These are phyloP conservation scores for Septoria petroselini DNA, from an alignment of 2,329 filamentous ascomycete genomes.

Conservation along the genomic window DNA sequence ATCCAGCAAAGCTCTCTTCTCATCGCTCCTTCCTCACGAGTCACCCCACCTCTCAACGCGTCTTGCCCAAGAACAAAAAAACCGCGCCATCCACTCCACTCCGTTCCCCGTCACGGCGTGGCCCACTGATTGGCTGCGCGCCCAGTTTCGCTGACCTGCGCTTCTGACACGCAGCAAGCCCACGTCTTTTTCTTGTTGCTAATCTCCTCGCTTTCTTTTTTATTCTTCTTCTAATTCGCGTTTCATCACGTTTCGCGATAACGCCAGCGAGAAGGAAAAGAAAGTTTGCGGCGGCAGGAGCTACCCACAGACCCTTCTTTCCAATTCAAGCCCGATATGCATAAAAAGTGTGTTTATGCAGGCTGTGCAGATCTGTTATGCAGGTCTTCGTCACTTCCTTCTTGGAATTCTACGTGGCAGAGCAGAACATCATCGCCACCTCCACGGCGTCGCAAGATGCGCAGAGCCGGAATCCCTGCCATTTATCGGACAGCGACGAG, in stretches of 20 bases:
- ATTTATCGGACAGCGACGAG: slow-evolving; percentile 7
- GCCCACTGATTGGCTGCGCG: slow-evolving; percentile 4
- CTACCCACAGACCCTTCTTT: too few species aligned
- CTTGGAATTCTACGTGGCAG: neutral
- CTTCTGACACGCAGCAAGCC: neutral
- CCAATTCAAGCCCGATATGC: too few species aligned
- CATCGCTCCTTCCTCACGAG: neutral
- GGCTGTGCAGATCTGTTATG: neutral
- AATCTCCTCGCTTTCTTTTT: neutral
- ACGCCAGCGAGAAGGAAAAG: neutral
- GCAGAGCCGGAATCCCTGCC: too few species aligned
- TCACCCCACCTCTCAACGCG: neutral
- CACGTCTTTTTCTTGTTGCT: neutral
- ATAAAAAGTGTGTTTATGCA: too few species aligned
- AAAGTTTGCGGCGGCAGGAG: neutral
- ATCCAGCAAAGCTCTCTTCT: neutral
- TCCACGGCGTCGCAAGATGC: too few species aligned
- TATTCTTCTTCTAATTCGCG: neutral
- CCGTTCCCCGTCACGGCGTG: slow-evolving; percentile 12
- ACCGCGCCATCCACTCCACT: too few species aligned
- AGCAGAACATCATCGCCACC: neutral
- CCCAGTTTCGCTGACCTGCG: neutral
- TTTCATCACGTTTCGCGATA: neutral
- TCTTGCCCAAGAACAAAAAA: too few species aligned
- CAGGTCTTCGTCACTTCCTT: neutral